Evolutionary conservation across 2,329 filamentous ascomycete species (phyloP), one percentile per base, ranked within the genome.

Genomic region (Aspergillus ruber): DNA sequence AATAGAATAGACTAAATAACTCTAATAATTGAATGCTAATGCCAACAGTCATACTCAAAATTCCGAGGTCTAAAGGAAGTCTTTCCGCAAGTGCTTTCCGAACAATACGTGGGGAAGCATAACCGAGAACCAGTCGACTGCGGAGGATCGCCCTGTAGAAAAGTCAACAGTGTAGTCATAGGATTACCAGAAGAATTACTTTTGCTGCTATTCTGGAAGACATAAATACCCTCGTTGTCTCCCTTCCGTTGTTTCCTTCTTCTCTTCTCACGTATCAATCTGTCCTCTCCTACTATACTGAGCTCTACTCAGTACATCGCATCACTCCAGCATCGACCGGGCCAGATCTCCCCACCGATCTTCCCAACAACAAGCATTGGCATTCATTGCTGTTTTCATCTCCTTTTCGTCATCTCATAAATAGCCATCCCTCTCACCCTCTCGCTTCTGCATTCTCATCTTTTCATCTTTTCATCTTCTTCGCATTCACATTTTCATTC

Each of bases 401-500:
- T 15, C 23, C 38, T 29, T 46, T 25, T 23, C 41, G 21, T 20
- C 39, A 21, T 20, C 21, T 17, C 39, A n/a, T 21, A 21, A 20
- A 21, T n/a, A 42, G 18, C 9, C 17, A 21, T 13, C 46, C 32
- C 33, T 25, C 10, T 27, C 45, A 20, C 46, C n/a, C 10, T 39
- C 33, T 39, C 32, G 39, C 43, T 17, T 21, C 36, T 15, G 39
- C 13, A 33, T 35, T 36, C 23, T 42, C 38, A 27, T 36, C 38
- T 36, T 18, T 39, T 49, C 43, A 13, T 45, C 43, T 35, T 13
- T 10, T 4, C 21, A 21, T 32, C 42, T 47, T 21, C n/a, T n/a
- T n/a, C n/a, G n/a, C 36, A 43, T 42, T 41, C 43, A 43, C 42
- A 45, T 29, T 35, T 45, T 36, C 21, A 20, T 10, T 15, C 17